Conservation (phyloP, 768 basidiomycete species). For the Stropharia rugosoannulata region DNA sequence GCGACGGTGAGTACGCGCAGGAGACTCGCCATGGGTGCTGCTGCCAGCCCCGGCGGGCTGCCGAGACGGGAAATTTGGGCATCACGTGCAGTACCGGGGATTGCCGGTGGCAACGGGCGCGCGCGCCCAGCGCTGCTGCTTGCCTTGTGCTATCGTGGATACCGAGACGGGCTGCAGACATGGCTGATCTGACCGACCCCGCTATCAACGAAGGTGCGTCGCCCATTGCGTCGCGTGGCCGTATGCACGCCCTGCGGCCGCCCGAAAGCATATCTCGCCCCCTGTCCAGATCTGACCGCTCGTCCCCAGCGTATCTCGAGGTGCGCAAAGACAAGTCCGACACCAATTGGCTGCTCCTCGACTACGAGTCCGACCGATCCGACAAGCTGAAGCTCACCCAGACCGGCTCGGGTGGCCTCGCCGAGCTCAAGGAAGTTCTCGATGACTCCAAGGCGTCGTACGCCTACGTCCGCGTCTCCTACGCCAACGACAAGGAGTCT, state of each 20-base stretch:
- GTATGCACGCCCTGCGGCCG: neutral
- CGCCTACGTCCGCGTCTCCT: slow-evolving; percentile 82
- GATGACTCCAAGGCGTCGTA: slow-evolving; percentile 77
- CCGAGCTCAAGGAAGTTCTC: slow-evolving; percentile 71
- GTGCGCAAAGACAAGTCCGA: slow-evolving; percentile 84
- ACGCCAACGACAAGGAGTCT: slow-evolving; percentile 85
- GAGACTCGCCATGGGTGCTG: slow-evolving; percentile 23
- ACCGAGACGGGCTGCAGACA: slow-evolving; percentile 20
- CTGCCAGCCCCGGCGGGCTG: neutral
- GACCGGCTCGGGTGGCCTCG: slow-evolving; percentile 79
- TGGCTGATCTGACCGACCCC: slow-evolving; percentile 81
- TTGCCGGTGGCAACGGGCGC: too few species aligned
- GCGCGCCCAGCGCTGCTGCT: too few species aligned
- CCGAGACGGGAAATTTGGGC: neutral
- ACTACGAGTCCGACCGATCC: slow-evolving; percentile 84
- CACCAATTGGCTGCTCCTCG: slow-evolving; percentile 87
- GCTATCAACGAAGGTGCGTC: slow-evolving; percentile 68
- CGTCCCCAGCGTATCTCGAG: slow-evolving; percentile 74
- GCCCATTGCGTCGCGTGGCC: slow-evolving; percentile 1
- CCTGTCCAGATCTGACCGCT: slow-evolving; percentile 23
- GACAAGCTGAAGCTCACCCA: slow-evolving; percentile 78
- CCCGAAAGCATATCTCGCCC: slow-evolving; percentile 3
- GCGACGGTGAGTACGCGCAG: slow-evolving; percentile 3
- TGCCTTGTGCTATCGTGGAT: too few species aligned
- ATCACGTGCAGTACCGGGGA: slow-evolving; percentile 15